Evolutionary conservation across 2,329 filamentous ascomycete genomes (phyloP), one percentile per base, ranked within the genome.

Genomic region (Fusarium sp.): DNA sequence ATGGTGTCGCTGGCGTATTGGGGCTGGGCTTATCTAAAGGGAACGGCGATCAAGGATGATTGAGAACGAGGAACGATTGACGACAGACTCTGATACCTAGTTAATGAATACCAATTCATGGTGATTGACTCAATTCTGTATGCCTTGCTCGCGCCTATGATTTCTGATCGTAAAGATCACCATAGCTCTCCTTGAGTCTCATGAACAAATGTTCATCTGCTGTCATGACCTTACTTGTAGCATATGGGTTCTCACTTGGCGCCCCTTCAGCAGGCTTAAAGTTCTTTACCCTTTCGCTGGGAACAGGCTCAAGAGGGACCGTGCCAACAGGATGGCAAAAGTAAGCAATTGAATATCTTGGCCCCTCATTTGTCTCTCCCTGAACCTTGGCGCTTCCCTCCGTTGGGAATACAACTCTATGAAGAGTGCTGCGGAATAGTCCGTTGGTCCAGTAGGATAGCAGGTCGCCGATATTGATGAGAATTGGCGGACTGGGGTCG

Each of bases 401-500:
- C 0, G 70, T 61, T 0, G 84, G 81, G 70, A 97, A 96, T 0
- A 95, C 89, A 30, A 98, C 96, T 13, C 95, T 85, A 77, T 98
- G 96, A 8, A 98, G 89, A 1, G 95, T 98, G 72, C 91, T 94
- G 73, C 93, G 91, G 67, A 98, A 85, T 48, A 98, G 80, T 0
- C 94, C 94, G 69, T 92, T 91, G 2, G 96, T 98, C 95, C 95
- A 98, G 79, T 97, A 96, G 34, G 89, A 91, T 65, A 91, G 81
- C 77, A 91, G 75, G 77, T 90, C 82, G 80, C 91, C 81, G 81
- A 94, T 87, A 84, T 96, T 82, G 89, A 98, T 79, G 84, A 98
- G 79, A 84, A 94, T 93, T 2, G 91, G 94, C n/a, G 88, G 90
- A 42, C 83, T 86, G 11, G 83, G 82, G 72, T 90, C 88, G 30